Conservation (phyloP, 345 rosid species). For the Mallotus nudiflorus region DNA sequence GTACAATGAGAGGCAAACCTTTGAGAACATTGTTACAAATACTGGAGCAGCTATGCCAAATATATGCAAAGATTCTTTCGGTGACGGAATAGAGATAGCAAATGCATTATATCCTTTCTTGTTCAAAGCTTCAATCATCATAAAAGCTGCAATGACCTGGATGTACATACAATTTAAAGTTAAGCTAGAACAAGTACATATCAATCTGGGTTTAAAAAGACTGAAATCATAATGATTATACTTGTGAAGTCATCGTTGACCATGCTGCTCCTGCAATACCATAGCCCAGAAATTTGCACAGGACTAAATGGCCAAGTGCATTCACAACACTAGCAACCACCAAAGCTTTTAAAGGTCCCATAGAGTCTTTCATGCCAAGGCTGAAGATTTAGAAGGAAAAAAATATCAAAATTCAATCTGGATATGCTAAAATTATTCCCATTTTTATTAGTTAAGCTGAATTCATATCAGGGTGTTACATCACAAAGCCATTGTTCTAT, state of each 20-base stretch:
- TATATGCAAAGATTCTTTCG: constrained; percentile 51
- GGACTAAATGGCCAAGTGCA: constrained; percentile 63
- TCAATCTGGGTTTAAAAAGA: neutral
- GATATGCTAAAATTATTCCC: too few relatives aligned
- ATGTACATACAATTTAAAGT: neutral
- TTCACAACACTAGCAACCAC: constrained; percentile 72
- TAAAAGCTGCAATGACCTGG: constrained; percentile 74
- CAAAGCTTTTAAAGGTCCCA: constrained; percentile 88
- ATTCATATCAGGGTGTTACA: neutral
- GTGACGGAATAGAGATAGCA: constrained; percentile 59
- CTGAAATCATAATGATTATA: constrained; percentile 26
- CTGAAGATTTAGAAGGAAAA: constrained; percentile 38
- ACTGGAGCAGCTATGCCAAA: constrained; percentile 75
- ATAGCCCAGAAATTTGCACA: constrained; percentile 68
- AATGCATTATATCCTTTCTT: constrained; percentile 71
- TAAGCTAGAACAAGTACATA: too few relatives aligned
- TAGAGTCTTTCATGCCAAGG: constrained; percentile 96
- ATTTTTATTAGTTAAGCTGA: too few relatives aligned
- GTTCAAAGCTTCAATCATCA: constrained; percentile 77
- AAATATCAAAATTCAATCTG: neutral
- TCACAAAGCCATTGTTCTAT: neutral
- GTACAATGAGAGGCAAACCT: constrained; percentile 32
- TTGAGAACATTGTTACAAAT: constrained; percentile 67
- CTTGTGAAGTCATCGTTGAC: constrained; percentile 97
- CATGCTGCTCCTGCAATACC: constrained; percentile 97